phyloP scores from a whole-genome alignment of 176 grass and related monocot species.

The Thinopyrum elongatum region DNA sequence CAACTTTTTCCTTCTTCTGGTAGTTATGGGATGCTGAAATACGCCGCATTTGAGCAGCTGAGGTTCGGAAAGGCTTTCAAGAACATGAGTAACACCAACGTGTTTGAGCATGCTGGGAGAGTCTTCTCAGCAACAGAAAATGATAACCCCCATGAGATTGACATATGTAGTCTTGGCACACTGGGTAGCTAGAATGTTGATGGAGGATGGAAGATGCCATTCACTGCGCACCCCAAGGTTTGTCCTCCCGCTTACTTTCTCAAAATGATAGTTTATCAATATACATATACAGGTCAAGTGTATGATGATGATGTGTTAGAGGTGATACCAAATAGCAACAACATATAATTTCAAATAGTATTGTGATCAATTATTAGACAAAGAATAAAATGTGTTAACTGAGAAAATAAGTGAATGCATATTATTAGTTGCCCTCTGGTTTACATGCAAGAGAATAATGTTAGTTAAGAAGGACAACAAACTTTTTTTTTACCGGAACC shows the following conservation, averaged over 20 bases:
- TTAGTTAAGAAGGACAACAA: background rate
- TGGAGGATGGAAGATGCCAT: slow-evolving; percentile 30
- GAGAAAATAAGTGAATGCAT: background rate
- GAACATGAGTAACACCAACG: slow-evolving; percentile 33
- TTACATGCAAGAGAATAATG: background rate
- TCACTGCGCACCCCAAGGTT: slow-evolving; percentile 19
- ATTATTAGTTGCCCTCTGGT: background rate
- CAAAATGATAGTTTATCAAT: background rate
- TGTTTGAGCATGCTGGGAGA: slow-evolving; percentile 37
- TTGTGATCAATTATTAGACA: too few relatives aligned
- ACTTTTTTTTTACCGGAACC: too few relatives aligned
- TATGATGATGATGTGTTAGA: background rate
- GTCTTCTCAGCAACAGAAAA: slow-evolving; percentile 16
- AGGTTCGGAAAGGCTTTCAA: slow-evolving; percentile 27
- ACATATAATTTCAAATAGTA: background rate
- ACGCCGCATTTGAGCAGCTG: background rate
- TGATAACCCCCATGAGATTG: slow-evolving; percentile 31
- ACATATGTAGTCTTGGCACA: slow-evolving; percentile 7
- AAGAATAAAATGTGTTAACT: background rate
- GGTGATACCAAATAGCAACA: background rate
- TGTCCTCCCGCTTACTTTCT: background rate
- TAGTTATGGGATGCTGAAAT: background rate
- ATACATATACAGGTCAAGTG: background rate
- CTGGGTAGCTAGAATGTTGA: slow-evolving; percentile 20
- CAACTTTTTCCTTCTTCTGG: background rate